phyloP scores from a whole-genome alignment of 2,329 filamentous ascomycete genomes.

The Cercospora sojina region DNA sequence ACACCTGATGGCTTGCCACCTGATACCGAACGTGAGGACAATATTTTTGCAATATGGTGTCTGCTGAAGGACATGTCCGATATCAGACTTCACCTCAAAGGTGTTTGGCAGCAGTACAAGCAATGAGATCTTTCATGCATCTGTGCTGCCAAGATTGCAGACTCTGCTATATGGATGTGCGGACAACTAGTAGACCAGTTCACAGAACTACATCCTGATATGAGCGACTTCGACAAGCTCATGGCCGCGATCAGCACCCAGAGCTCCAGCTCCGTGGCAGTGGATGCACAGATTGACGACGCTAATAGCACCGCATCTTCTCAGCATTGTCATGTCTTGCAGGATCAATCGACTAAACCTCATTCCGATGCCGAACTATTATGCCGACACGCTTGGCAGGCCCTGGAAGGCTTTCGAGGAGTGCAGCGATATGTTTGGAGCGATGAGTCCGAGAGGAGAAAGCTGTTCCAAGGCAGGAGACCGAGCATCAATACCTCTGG shows the following conservation, averaged over 20 bases:
- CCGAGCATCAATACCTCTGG: not conserved
- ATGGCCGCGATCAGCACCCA: not conserved
- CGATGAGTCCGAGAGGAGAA: not conserved
- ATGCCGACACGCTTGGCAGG: not conserved
- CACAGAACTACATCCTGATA: not conserved
- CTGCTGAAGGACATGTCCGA: slow-evolving; percentile 6
- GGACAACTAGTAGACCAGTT: not conserved
- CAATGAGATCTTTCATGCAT: not conserved
- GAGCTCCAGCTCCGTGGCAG: not conserved
- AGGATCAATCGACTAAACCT: too few relatives aligned
- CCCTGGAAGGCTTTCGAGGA: not conserved
- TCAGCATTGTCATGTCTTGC: too few relatives aligned
- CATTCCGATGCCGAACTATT: not conserved
- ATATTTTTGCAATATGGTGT: slow-evolving; percentile 1
- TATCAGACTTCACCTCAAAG: not conserved
- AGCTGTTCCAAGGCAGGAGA: not conserved
- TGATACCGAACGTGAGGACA: not conserved
- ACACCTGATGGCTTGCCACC: not conserved
- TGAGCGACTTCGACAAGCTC: not conserved
- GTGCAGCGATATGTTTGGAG: not conserved
- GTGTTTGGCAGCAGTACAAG: not conserved
- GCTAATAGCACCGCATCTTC: too few relatives aligned
- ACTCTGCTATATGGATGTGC: not conserved
- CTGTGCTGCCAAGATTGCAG: not conserved
- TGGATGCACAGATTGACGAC: not conserved